Base-by-base conservation (phyloP, 2,329 filamentous ascomycete genomes). In the Didymella exigua region DNA sequence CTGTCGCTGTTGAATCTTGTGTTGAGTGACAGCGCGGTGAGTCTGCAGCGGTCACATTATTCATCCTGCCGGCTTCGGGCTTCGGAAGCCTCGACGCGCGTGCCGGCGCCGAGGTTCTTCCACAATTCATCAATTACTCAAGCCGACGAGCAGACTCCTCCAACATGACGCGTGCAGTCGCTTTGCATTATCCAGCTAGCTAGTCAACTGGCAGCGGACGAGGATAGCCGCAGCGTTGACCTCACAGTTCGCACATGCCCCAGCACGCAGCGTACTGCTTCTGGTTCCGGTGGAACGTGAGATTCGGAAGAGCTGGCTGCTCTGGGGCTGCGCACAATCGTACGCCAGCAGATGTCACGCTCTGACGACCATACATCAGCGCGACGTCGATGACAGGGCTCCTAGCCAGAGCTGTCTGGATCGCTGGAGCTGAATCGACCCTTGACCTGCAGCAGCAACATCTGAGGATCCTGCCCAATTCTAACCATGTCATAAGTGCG, bases 251-350 rank as follows among this genome's bases (percentile, higher is more conserved):
- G 52, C 41, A 36, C 41, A 33, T 27, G 19, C 18, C 34, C 45
- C 47, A 36, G 52, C 26, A 34, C 21, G 40, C 40, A 16, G 33
- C 41, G 46, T 55, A 50, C 41, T 13, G 36, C 18, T 33, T 31
- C 31, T 34, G 33, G 26, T 23, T 41, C 26, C 36, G 36, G 60
- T 60, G 62, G 40, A 56, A 59, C 54, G 56, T 60, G 54, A 54
- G 56, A 60, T 50, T 61, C 52, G 59, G 61, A 37, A 51, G 31
- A 49, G 27, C 46, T 50, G 47, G 59, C 47, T 59, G 55, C 56
- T 41, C 56, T 49, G 50, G 49, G 56, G 41, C 50, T 49, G 58
- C 47, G 36, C 49, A 31, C 34, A 56, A 57, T 54, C 56, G 53
- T 49, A 47, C 50, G 44, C 49, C 50, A 38, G 50, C 50, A 47